Base-by-base conservation (phyloP, 192 early-diverging fungal species). In the Globomyces pollinis-pini region DNA sequence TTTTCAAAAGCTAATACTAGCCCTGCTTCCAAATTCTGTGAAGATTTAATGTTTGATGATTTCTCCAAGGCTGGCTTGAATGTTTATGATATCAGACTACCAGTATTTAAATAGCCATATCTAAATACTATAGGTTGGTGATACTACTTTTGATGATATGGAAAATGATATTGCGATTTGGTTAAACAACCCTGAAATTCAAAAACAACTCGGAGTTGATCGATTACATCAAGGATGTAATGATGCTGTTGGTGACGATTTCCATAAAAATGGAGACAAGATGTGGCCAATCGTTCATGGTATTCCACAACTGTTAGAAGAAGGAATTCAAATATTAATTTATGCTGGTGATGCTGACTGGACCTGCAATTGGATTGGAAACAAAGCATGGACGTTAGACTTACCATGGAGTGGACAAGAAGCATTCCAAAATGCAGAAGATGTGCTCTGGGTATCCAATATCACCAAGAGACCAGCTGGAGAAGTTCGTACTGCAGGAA, bases 311-410 rank as follows among this genome's bases (percentile, higher is more conserved):
- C 50, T 95, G 53, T 84, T 96, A 29, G 87, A 84, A 38, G 83
- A 78, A 52, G 88, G 87, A 28, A 78, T 95, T 64, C 84, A 85
- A 21, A 77, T 95, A 12, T 66, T 98, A 39, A 74, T 98, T 20
- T 96, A 94, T 69, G 87, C 88, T 61, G 94, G 95, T 36, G 92
- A 95, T 57, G 88, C 88, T 1, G 92, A 95, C 70, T 95, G 83
- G 67, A 93, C 91, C 55, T 94, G 91, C 82, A 91, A 91, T 72
- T 91, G 69, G 76, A 74, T 81, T 52, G 86, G 89, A 53, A 95
- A 95, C 80, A 91, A 92, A 81, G 88, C 86, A 0, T 96, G 93
- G 93, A 66, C 86, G 4, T 61, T 88, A 33, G 87, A 84, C 35
- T 71, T 99, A 13, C 78, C 85, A 31, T 99, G 96, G 96, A 66